Base-by-base conservation (phyloP, 2,329 filamentous ascomycete species). In the Venturiaceae sp. region DNA sequence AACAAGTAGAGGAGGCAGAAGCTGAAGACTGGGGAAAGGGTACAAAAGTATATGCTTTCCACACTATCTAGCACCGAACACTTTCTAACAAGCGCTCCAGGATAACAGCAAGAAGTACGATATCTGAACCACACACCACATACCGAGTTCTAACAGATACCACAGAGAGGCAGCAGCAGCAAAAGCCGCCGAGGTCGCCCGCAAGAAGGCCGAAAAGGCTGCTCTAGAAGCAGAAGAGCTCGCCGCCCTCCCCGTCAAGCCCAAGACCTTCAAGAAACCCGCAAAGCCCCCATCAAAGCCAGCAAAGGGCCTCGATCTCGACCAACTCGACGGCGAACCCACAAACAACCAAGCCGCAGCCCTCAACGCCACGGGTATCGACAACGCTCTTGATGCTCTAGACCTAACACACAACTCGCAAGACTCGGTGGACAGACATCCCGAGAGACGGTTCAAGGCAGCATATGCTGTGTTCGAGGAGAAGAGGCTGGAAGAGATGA, bases 161-260 rank as follows among this genome's bases (percentile, higher is more conserved):
- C n/a, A 63, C 65, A 96, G 92, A 70, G 90, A 95, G 66, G 86
- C 87, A 36, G 90, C 92, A 57, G 88, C 87, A 54, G 85, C 85
- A 54, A 95, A 92, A 75, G 91, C 88, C 65, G 87, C 87, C 58
- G 90, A 95, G 69, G 82, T 80, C 58, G 88, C 88, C 2, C 84
- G 86, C 59, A 95, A 96, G 75, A 97, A 96, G 75, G 92, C 92
- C 55, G 94, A 97, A 71, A 87, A 87, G 54, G 92, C 95, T 1
- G 90, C 92, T 11, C 77, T 92, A 26, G 75, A 91, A 37, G 86
- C 84, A 59, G 91, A 88, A 69, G 94, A 99, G 74, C 92, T 96
- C 69, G 86, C 82, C 62, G 82, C 59, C 75, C 81, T 65, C 74
- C 82, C 67, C 77, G 77, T 79, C 54, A 88, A 88, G 73, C 88